Conservation (phyloP, 2,329 filamentous ascomycete genomes). For the Fusarium udum region DNA sequence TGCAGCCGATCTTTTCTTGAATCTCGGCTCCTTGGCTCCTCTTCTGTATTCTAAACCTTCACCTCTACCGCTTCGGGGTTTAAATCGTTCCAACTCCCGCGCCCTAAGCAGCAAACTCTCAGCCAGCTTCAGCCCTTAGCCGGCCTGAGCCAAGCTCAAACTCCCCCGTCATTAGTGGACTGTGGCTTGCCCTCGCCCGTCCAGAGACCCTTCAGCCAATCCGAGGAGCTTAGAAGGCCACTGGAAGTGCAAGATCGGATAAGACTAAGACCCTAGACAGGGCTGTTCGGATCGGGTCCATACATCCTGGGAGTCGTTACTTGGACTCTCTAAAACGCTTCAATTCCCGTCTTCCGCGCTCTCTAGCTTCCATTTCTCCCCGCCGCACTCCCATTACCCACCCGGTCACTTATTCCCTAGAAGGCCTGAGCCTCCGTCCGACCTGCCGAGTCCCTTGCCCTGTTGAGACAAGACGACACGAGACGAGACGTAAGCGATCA, state of each 20-base stretch:
- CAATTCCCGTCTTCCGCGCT: conserved; percentile 32
- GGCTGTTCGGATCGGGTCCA: conserved; percentile 13
- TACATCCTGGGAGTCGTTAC: neutral
- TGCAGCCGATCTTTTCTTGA: conserved; percentile 19
- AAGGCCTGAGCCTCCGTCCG: conserved; percentile 14
- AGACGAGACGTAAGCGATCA: conserved; percentile 8
- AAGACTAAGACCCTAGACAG: conserved; percentile 29
- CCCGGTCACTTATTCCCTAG: conserved; percentile 19
- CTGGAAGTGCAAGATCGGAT: conserved; percentile 25
- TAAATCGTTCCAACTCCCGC: conserved; percentile 27
- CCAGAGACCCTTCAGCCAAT: conserved; percentile 4
- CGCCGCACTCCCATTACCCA: conserved; percentile 11
- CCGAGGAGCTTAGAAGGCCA: conserved; percentile 6
- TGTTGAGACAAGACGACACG: conserved; percentile 10
- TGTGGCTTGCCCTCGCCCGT: conserved; percentile 26
- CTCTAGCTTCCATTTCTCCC: conserved; percentile 22
- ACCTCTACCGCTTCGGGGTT: conserved; percentile 18
- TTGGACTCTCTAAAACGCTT: conserved; percentile 25
- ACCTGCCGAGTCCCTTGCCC: conserved; percentile 7
- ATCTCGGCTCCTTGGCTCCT: conserved; percentile 19
- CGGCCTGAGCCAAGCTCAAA: conserved; percentile 18
- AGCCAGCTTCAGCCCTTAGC: conserved; percentile 7
- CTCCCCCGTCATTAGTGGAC: conserved; percentile 15
- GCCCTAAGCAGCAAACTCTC: conserved; percentile 30
- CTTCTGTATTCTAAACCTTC: neutral